Base-by-base conservation (phyloP, 2,329 filamentous ascomycete genomes). In the Lachnellula hyalina region DNA sequence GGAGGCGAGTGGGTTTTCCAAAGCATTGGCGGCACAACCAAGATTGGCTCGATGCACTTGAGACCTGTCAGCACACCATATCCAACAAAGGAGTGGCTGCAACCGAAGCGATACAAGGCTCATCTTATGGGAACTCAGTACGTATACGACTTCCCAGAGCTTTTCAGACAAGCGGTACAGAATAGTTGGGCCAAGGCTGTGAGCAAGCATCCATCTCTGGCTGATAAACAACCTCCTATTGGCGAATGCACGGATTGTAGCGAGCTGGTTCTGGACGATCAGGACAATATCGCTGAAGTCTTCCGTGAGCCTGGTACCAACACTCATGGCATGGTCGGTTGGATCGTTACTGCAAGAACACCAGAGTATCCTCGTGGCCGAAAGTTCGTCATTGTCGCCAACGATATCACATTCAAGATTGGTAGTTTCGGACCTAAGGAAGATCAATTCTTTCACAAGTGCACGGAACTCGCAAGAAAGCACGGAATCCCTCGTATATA, bases 321-420 rank as follows among this genome's bases (percentile, higher is more conserved):
- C 78, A 89, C 81, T 44, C 94, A 94, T 68, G 94, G 94, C 76
- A 99, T 99, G 94, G 93, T 99, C 53, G 94, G 91, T 63, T 99
- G 94, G 94, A 83, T 97, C 63, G 87, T 97, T 71, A 95, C 90
- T 59, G 94, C 92, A 15, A 90, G 85, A 71, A 97, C 94, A 1
- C 94, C 94, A 9, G 94, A 99, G 74, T 99, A 99, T 71, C 93
- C 94, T 55, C 82, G 84, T 61, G 94, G 94, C 56, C 85, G 94
- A 64, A 89, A 89, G 69, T 96, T 97, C 75, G 85, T 99, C 70
- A 90, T 99, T 62, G 87, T 99, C 60, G 92, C 94, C 80, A 99
- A 99, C 81, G 94, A 99, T 70, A 99, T 99, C 72, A 99, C 94
- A 17, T 97, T 90, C 82, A 95, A 95, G 81, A 99, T 97, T 71